Evolutionary conservation across 2,329 filamentous ascomycete genomes (phyloP), one percentile per base, ranked within the genome.

Genomic region (Microdochium nivale): DNA sequence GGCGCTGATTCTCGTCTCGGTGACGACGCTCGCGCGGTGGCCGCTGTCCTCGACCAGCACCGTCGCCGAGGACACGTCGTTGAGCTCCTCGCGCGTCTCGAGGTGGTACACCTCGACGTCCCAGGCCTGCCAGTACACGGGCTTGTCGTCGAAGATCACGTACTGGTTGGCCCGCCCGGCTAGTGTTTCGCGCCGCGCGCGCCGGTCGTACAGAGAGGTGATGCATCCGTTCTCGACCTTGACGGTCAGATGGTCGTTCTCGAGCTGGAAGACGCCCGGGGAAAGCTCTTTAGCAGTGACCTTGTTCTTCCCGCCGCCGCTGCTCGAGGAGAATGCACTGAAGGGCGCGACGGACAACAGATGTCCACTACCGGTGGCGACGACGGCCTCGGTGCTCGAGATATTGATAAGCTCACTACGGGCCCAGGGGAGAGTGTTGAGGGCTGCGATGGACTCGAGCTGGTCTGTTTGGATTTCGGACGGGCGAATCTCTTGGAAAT

Each of bases 41-140:
- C 84, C 75, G 53, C 85, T 84, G 51, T 79, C 72, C 62, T 94
- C 88, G 33, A 81, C 73, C 52, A 97, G 84, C 55, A 75, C 78
- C 11, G 88, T 90, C 58, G 82, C 77, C 3, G 40, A 8, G 16
- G 40, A 44, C 55, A 80, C 78, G 19, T 84, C 80, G 5, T 78
- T 65, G 14, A 99, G 76, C 65, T 92, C 87, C 65, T 87, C 81
- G 52, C 90, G 84, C 1, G 90, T 94, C 52, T 95, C 84, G 25
- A 97, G 80, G 62, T 99, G 94, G 72, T 87, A 99, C 25, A 97
- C 91, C 69, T 99, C 94, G 5, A 97, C 92, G 67, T 99, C 92
- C 91, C 92, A 96, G 2, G 90, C 91, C 70, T 96, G 89, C 91
- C 90, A 97, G 73, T 95, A 96, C 25, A 96, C 79, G 23, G 91